Conservation (phyloP, 768 basidiomycete genomes). For the Lentinula guzmanii region DNA sequence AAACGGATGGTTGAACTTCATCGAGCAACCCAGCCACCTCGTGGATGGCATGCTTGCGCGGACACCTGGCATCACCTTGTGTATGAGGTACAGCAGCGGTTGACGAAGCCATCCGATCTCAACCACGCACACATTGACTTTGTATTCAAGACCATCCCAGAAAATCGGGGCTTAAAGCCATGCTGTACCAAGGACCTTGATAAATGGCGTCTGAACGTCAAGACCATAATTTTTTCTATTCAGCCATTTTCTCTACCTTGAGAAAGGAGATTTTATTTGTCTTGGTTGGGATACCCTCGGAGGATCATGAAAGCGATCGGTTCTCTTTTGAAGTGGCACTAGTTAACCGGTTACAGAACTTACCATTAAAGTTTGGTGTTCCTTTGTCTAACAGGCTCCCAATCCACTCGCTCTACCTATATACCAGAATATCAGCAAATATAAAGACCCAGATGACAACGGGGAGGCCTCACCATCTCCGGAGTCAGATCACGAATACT, state of each 20-base stretch:
- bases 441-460: background rate
- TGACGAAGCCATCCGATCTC: background rate
- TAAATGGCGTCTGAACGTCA: background rate
- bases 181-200: background rate
- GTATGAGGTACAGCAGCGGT: background rate
- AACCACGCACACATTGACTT: background rate
- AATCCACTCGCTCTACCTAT: constrained; percentile 61
- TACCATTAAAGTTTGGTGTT: background rate
- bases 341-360: too few species aligned
- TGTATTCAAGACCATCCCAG: background rate
- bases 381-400: constrained; percentile 40
- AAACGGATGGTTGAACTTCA: background rate
- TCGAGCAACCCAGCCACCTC: background rate
- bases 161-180: background rate
- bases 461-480: constrained; percentile 48
- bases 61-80: background rate
- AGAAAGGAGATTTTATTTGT: background rate
- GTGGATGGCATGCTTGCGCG: background rate
- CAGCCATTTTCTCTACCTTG: background rate
- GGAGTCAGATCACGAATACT: constrained; percentile 62
- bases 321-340: too few species aligned
- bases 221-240: background rate
- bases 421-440: constrained; percentile 1
- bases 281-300: too few species aligned
- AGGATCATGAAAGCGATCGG: too few species aligned